These are phyloP conservation scores for Xanthoconium purpureum DNA, from an alignment of 768 basidiomycete genomes.

Conservation along the genomic window DNA sequence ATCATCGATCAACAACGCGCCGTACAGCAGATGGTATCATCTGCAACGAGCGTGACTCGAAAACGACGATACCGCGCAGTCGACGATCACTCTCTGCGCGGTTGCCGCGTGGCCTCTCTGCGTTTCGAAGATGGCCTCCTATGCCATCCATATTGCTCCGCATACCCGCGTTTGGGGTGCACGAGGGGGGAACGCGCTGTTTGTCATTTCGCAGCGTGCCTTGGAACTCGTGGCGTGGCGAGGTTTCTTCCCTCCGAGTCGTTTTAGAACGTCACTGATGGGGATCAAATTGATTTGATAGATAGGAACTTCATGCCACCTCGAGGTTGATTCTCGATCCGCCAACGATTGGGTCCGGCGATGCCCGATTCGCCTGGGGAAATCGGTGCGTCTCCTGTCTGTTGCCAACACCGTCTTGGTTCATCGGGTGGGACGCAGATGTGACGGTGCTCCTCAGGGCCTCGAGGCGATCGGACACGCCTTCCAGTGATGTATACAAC, in stretches of 20 bases:
- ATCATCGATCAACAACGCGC: conserved; percentile 14
- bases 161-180: background rate
- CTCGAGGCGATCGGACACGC: conserved; percentile 8
- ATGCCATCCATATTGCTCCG: too few relatives aligned
- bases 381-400: background rate
- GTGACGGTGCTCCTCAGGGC: conserved; percentile 13
- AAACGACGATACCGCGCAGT: conserved; percentile 15
- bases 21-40: conserved; percentile 11
- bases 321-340: conserved; percentile 16
- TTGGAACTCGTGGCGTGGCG: conserved; percentile 17
- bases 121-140: too few relatives aligned
- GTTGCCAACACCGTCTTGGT: too few relatives aligned
- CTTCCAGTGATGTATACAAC: conserved; percentile 13
- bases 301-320: conserved; percentile 9
- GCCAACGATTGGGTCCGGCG: conserved; percentile 7
- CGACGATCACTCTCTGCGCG: conserved; percentile 16
- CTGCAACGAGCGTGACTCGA: conserved; percentile 16
- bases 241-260: background rate
- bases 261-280: background rate
- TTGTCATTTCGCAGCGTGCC: conserved; percentile 13
- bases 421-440: background rate
- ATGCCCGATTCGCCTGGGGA: background rate
- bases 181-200: conserved; percentile 3
- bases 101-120: too few relatives aligned
- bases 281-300: background rate